Evolutionary conservation across 2,329 filamentous ascomycete genomes (phyloP), one percentile per base, ranked within the genome.

Genomic region (Penicillium glabrum): DNA sequence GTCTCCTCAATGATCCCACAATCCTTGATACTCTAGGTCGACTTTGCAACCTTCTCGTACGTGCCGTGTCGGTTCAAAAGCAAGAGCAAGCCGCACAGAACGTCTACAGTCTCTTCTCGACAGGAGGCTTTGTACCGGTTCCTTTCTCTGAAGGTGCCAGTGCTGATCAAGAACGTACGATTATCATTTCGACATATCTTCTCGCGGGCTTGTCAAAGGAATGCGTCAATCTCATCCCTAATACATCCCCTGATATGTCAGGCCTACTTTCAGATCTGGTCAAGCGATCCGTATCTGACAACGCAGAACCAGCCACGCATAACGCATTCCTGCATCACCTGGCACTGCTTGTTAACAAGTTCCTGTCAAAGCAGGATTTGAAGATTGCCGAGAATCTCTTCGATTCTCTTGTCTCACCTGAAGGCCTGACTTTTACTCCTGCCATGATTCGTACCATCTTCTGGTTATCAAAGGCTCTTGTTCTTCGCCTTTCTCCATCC

Each of bases 1-100:
- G 67, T 16, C 70, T 75, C 23, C 65, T 83, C 65, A 81, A 67
- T 31, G 80, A 87, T 61, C 77, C 82, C 50, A 72, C 74, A 5
- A 80, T 83, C 7, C 71, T 87, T 8, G 84, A 88, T 56, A 77
- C 85, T 7, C 78, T 88, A 19, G 86, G 86, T 23, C 79, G 83
- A 44, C 79, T 89, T 35, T 81, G 80, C 65, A 87, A 84, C 61
- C 72, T 86, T 46, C 83, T 88, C 46, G 75, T 88, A 31, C 77
- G 83, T 46, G 76, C 80, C 14, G 79, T 86, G 49, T 76, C 82
- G 1, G 75, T 77, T 33, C 74, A 80, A 46, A 81, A 83, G 53
- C 80, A 84, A 61, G 76, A 79, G 11, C 69, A 77, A 51, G 77
- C 84, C n/a, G 75, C 80, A 2, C 66, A 76, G n/a, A 82, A 85